phyloP scores from a whole-genome alignment of 768 basidiomycete species.

The Nidularia pulvinata region DNA sequence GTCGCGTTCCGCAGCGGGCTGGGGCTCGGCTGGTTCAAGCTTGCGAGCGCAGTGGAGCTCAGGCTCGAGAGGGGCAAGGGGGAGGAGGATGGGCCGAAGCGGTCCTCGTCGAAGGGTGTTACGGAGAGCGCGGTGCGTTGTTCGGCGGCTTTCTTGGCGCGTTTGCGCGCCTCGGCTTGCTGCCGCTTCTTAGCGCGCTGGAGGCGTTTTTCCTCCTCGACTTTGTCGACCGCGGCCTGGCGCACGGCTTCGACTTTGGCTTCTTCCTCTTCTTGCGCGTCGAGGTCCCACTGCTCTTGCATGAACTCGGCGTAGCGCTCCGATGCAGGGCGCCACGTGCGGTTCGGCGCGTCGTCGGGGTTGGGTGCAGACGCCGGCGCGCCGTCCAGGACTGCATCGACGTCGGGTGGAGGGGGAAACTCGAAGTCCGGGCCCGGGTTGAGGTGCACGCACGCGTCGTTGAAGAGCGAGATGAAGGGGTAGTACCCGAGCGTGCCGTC shows the following conservation, averaged over 20 bases:
- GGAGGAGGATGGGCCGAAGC: not conserved
- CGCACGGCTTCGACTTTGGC: conserved; percentile 44
- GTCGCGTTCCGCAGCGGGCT: conserved; percentile 43
- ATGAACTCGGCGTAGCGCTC: conserved; percentile 89
- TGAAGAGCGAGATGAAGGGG: conserved; percentile 92
- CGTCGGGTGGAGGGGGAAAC: conserved; percentile 76
- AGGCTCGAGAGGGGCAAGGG: not conserved
- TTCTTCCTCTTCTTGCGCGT: conserved; percentile 76
- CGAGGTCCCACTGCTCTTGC: conserved; percentile 78
- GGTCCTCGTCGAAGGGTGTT: not conserved
- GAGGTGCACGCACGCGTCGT: conserved; percentile 78
- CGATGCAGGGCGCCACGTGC: conserved; percentile 75
- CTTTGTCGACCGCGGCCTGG: conserved; percentile 33
- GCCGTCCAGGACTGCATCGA: conserved; percentile 61
- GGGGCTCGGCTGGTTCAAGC: conserved; percentile 35
- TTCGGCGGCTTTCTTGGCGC: conserved; percentile 8
- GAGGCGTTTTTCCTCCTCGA: conserved; percentile 48
- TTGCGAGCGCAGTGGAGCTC: not conserved
- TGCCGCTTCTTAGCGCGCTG: conserved; percentile 48
- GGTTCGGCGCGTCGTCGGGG: conserved; percentile 20
- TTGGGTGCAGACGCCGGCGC: too few species aligned
- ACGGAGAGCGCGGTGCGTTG: not conserved
- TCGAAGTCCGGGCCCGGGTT: conserved; percentile 92
- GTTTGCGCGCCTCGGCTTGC: conserved; percentile 48
- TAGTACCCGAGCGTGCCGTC: conserved; percentile 97